Evolutionary conservation across 306 rosid species (phyloP).

Genomic region (Vigna angularis): DNA sequence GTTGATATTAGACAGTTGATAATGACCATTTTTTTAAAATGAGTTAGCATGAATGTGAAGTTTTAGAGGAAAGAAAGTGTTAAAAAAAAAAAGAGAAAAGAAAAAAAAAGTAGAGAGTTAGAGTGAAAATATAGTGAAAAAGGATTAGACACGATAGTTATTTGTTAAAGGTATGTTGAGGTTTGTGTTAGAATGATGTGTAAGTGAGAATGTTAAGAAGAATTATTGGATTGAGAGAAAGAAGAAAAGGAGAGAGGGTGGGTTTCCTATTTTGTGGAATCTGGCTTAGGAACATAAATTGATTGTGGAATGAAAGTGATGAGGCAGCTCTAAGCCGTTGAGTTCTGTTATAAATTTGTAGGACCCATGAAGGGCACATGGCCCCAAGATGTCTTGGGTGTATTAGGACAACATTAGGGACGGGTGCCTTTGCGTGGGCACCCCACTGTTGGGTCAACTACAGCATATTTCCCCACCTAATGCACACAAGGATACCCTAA

Average conservation of each 20-base stretch:
- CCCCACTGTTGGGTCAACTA: slow-evolving; percentile 88
- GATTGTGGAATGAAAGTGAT: slow-evolving; percentile 31
- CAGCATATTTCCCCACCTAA: slow-evolving; percentile 92
- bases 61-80: no score
- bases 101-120: no score
- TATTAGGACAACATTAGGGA: slow-evolving; percentile 86
- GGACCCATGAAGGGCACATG: slow-evolving; percentile 73
- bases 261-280: slow-evolving; percentile 45
- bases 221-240: no score
- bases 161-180: no score
- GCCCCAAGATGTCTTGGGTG: slow-evolving; percentile 76
- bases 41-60: no score
- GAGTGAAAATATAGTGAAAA: no score
- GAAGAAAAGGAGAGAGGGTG: not conserved
- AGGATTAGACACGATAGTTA: no score
- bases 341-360: slow-evolving; percentile 61
- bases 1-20: no score
- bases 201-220: no score
- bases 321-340: slow-evolving; percentile 44
- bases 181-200: no score
- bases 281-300: slow-evolving; percentile 39
- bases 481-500: slow-evolving; percentile 68
- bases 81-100: no score
- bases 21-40: no score
- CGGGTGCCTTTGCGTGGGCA: slow-evolving; percentile 67